Conservation (phyloP, 1,284 basidiomycete genomes). For the Pseudomicrostroma phylloplanum region DNA sequence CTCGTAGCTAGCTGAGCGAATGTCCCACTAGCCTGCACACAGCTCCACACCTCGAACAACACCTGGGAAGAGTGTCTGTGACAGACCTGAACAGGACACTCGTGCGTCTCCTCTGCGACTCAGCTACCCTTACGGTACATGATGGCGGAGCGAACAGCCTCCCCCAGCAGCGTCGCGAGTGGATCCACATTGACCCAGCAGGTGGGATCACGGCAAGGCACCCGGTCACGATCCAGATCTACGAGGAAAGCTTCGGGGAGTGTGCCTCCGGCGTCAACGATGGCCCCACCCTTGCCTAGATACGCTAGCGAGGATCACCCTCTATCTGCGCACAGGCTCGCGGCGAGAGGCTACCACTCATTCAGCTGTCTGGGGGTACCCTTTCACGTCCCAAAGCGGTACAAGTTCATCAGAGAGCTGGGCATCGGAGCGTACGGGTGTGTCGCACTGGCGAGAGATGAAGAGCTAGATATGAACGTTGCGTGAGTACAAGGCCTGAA, state of each 20-base stretch:
- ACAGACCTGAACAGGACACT: too few species aligned
- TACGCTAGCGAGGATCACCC: conserved; percentile 44
- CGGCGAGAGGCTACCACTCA: conserved; percentile 41
- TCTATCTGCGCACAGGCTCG: conserved; percentile 40
- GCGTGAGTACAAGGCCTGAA: conserved; percentile 21
- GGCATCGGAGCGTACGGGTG: conserved; percentile 50
- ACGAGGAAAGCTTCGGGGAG: conserved; percentile 25
- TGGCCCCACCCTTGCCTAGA: conserved; percentile 19
- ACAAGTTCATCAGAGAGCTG: conserved; percentile 45
- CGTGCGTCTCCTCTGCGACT: too few species aligned
- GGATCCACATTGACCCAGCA: conserved; percentile 19
- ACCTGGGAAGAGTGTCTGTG: too few species aligned
- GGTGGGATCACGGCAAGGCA: conserved; percentile 30
- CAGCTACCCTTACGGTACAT: too few species aligned
- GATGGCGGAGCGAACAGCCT: neutral
- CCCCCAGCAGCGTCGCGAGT: neutral
- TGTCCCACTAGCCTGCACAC: too few species aligned
- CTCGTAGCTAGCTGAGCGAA: too few species aligned
- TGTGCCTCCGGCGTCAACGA: conserved; percentile 8
- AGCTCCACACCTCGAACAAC: too few species aligned
- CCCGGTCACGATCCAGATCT: conserved; percentile 30
- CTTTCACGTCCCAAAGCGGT: conserved; percentile 46
- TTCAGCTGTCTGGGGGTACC: conserved; percentile 46
- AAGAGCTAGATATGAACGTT: conserved; percentile 40
- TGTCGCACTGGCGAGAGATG: conserved; percentile 43